Conservation (phyloP, 2,329 filamentous ascomycete genomes). For the Rhynchosporium graminicola region DNA sequence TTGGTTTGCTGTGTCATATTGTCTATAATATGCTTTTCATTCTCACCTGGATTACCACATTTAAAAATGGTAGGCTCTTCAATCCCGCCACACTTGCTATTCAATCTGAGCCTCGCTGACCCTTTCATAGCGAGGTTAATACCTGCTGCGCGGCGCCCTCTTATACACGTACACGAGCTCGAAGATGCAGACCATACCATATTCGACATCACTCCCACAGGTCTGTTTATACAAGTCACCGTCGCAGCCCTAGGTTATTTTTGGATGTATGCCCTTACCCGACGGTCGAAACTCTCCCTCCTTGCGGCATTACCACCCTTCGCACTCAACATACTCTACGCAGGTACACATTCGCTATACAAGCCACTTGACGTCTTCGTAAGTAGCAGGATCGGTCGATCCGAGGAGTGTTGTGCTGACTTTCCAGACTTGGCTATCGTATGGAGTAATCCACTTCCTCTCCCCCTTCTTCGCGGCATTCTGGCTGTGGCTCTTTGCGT, state of each 20-base stretch:
- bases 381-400: conserved; percentile 6
- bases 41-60: conserved; percentile 37
- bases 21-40: conserved; percentile 37
- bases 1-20: conserved; percentile 36
- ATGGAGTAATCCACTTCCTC: conserved; percentile 86
- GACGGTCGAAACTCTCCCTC: conserved; percentile 33
- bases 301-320: conserved; percentile 34
- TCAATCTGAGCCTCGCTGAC: conserved; percentile 7
- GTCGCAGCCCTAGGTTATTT: conserved; percentile 30
- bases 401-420: conserved; percentile 64
- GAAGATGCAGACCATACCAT: conserved; percentile 32
- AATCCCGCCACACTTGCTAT: not conserved
- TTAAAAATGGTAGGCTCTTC: conserved; percentile 35
- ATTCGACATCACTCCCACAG: conserved; percentile 32
- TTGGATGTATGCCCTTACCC: conserved; percentile 36
- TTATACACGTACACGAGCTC: conserved; percentile 35
- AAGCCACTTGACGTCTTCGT: conserved; percentile 35
- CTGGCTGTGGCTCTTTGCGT: conserved; percentile 83
- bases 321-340: conserved; percentile 75
- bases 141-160: conserved; percentile 34
- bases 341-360: conserved; percentile 68
- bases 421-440: conserved; percentile 82
- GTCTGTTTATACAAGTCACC: conserved; percentile 31
- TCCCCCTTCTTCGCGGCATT: conserved; percentile 76
- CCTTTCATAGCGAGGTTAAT: conserved; percentile 34